Conservation (phyloP, 2,329 filamentous ascomycete species). For the Venturia asperata region DNA sequence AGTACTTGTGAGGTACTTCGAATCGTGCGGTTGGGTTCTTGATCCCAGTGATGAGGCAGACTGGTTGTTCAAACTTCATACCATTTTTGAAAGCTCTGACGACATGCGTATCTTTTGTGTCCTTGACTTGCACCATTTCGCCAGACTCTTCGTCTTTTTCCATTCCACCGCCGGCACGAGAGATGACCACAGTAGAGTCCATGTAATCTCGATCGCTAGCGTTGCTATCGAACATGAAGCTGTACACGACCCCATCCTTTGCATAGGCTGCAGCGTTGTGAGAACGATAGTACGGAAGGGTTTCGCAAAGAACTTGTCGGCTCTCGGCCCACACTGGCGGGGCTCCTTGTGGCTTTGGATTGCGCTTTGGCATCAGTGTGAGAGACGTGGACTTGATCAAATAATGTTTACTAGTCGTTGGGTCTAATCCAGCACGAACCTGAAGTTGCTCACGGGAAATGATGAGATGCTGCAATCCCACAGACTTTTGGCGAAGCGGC, state of each 20-base stretch:
- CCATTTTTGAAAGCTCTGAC: slow-evolving; percentile 41
- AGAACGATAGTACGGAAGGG: slow-evolving; percentile 54
- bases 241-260: slow-evolving; percentile 34
- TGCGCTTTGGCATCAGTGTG: slow-evolving; percentile 20
- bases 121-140: slow-evolving; percentile 32
- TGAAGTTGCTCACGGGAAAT: slow-evolving; percentile 3
- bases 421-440: slow-evolving; percentile 1
- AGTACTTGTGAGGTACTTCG: slow-evolving; percentile 52
- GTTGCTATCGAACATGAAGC: slow-evolving; percentile 53
- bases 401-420: no score
- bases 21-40: slow-evolving; percentile 40
- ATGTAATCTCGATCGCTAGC: slow-evolving; percentile 51
- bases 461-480: background rate
- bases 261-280: slow-evolving; percentile 56
- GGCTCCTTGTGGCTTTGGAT: slow-evolving; percentile 30
- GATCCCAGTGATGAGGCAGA: slow-evolving; percentile 47
- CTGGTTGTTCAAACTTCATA: slow-evolving; percentile 40
- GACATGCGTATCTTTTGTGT: slow-evolving; percentile 34
- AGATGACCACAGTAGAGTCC: slow-evolving; percentile 55
- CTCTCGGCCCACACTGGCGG: slow-evolving; percentile 52
- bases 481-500: background rate
- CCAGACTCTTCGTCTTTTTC: slow-evolving; percentile 43
- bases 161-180: slow-evolving; percentile 51
- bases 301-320: slow-evolving; percentile 56
- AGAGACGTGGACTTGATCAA: no score